Conservation (phyloP, 164 flowering plant genomes). For the Paratinospora sagittata region DNA sequence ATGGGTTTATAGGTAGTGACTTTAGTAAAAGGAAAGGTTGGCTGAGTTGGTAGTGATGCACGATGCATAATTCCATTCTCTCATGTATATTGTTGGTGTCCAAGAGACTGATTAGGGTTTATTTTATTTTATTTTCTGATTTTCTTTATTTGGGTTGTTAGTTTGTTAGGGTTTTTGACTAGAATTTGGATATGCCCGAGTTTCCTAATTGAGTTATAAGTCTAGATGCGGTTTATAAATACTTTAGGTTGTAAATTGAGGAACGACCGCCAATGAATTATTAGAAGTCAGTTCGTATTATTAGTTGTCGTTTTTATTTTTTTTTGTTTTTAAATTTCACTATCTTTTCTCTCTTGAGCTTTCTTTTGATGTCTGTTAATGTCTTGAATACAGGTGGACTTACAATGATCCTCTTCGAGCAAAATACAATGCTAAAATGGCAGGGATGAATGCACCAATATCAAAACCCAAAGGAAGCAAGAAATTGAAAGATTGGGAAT, state of each 20-base stretch:
- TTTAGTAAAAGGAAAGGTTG: not conserved
- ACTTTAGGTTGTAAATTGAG: too few relatives aligned
- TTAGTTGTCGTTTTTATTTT: not conserved
- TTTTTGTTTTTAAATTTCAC: not conserved
- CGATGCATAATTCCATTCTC: too few relatives aligned
- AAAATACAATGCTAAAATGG: slow-evolving; percentile 88
- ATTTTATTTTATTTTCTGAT: too few relatives aligned
- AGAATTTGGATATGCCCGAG: too few relatives aligned
- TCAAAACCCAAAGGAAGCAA: slow-evolving; percentile 87
- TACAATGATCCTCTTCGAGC: slow-evolving; percentile 79
- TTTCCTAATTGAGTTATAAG: too few relatives aligned
- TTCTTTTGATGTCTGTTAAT: not conserved
- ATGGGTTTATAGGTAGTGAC: not conserved
- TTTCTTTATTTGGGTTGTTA: too few relatives aligned
- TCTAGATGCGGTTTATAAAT: too few relatives aligned
- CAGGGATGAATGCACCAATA: slow-evolving; percentile 71
- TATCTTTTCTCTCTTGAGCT: not conserved
- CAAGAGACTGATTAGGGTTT: too few relatives aligned
- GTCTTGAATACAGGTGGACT: slow-evolving; percentile 56
- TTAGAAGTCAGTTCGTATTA: too few relatives aligned
- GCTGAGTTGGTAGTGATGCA: not conserved
- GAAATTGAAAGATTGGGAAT: slow-evolving; percentile 72
- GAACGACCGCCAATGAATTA: too few relatives aligned
- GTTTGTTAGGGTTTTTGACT: too few relatives aligned
- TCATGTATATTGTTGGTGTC: too few relatives aligned